Percentiles rank a stretch among this genome's conserved stretches.
phyloP scores from a whole-genome alignment of 176 grass and related monocot genomes.

The Oryza punctata region DNA sequence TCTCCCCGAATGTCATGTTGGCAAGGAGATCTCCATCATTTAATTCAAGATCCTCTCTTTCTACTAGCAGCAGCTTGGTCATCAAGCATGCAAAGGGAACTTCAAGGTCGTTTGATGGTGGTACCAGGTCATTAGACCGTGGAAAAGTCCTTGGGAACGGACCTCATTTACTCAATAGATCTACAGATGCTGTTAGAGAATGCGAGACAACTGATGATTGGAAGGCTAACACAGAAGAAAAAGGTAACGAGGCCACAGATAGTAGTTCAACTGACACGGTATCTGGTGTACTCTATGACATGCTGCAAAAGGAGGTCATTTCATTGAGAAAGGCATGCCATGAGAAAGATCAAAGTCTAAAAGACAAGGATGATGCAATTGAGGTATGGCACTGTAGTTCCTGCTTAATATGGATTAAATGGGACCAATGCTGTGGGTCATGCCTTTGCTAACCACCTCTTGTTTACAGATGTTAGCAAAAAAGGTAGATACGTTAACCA shows the following conservation, averaged over 20 bases:
- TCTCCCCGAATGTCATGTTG: constrained; percentile 50
- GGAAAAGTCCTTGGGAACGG: constrained; percentile 53
- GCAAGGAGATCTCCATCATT: constrained; percentile 82
- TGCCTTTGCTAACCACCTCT: constrained; percentile 2
- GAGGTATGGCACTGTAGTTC: constrained; percentile 57
- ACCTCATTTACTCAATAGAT: constrained; percentile 68
- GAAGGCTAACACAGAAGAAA: constrained; percentile 56
- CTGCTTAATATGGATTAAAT: constrained; percentile 23
- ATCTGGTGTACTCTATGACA: constrained; percentile 86
- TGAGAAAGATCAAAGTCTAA: constrained; percentile 92
- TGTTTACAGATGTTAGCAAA: constrained; percentile 75
- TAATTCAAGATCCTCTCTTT: constrained; percentile 68
- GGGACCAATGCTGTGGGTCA: neutral
- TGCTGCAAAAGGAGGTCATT: constrained; percentile 92
- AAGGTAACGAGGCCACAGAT: constrained; percentile 49
- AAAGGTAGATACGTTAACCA: constrained; percentile 90
- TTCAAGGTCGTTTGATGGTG: constrained; percentile 90
- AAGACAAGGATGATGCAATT: constrained; percentile 94
- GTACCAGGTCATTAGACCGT: constrained; percentile 62
- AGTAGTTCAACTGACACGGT: constrained; percentile 61
- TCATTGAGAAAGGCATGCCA: constrained; percentile 79
- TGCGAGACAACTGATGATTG: constrained; percentile 45
- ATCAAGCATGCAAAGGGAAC: constrained; percentile 76
- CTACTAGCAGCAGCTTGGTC: constrained; percentile 68
- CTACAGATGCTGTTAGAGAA: constrained; percentile 55